Conservation (phyloP, 2,329 filamentous ascomycete species). For the Geoglossum cookeanum region DNA sequence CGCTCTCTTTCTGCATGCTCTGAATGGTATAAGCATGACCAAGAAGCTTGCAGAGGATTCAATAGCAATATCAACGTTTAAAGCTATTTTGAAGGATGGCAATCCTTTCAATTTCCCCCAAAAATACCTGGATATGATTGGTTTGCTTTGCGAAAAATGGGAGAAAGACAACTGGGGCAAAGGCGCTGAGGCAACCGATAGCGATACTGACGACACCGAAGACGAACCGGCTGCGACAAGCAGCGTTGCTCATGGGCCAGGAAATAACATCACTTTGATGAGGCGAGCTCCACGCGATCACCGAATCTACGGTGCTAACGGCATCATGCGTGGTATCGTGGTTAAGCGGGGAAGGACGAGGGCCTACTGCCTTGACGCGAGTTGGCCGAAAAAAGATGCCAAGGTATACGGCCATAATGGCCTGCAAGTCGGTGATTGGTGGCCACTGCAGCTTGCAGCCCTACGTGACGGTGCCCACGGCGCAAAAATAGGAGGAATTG, state of each 20-base stretch:
- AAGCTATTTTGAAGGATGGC: background rate
- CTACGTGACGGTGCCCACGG: conserved; percentile 2
- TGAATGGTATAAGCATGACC: background rate
- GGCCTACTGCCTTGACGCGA: background rate
- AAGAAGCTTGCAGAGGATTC: background rate
- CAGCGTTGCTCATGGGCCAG: background rate
- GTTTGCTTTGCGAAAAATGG: background rate
- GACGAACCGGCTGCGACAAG: background rate
- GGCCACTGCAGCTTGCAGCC: conserved; percentile 3
- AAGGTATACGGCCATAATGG: background rate
- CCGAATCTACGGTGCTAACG: background rate
- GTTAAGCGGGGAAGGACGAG: background rate
- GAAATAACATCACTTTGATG: background rate
- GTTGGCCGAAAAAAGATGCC: background rate
- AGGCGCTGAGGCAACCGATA: background rate
- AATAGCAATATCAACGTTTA: background rate
- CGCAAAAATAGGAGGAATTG: background rate
- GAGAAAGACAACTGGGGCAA: background rate
- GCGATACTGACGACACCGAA: background rate
- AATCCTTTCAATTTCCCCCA: too few species aligned
- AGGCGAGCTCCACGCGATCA: background rate
- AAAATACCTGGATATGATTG: background rate
- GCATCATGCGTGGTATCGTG: conserved; percentile 3
- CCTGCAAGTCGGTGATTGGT: background rate
- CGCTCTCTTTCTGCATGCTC: background rate